Percentiles rank a stretch among this genome's conserved stretches.
These are phyloP conservation scores for Pyrenula massariospora DNA, from an alignment of 495 filamentous ascomycete species.

Conservation along the genomic window DNA sequence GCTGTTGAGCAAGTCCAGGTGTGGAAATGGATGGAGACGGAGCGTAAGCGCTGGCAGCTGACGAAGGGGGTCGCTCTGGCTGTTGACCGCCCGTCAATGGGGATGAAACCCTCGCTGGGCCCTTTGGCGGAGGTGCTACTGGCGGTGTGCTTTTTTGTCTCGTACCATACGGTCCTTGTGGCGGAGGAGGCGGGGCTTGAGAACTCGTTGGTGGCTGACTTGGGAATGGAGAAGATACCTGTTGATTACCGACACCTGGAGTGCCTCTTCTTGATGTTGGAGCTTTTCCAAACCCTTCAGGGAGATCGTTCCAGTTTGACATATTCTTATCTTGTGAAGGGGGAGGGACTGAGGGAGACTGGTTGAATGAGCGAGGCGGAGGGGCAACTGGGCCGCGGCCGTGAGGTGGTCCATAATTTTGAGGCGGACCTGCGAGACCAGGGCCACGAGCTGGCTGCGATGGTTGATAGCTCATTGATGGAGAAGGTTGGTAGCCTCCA, in stretches of 20 bases:
- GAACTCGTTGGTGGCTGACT: conserved; percentile 38
- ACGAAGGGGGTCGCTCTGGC: conserved; percentile 42
- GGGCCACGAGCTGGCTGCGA: conserved; percentile 1
- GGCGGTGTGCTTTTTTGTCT: conserved; percentile 32
- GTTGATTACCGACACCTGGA: conserved; percentile 48
- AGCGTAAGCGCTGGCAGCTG: conserved; percentile 63
- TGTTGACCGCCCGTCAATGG: conserved; percentile 28
- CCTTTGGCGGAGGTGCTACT: conserved; percentile 44
- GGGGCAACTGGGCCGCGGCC: conserved; percentile 33
- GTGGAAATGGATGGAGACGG: conserved; percentile 37
- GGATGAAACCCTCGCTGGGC: conserved; percentile 42
- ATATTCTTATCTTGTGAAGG: conserved; percentile 60
- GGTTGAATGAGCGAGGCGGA: conserved; percentile 42
- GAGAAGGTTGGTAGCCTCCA: conserved; percentile 37
- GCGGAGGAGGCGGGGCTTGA: conserved; percentile 23
- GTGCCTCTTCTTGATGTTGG: conserved; percentile 58
- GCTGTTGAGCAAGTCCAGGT: conserved; percentile 22
- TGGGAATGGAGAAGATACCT: conserved; percentile 52
- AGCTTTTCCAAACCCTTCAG: conserved; percentile 61
- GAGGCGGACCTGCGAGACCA: conserved; percentile 16
- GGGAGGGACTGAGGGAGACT: conserved; percentile 52
- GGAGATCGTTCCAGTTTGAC: conserved; percentile 89
- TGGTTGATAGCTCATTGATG: conserved; percentile 15
- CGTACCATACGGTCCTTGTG: conserved; percentile 19
- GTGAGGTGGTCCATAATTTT: conserved; percentile 25